Evolutionary conservation across 169 alveolate genomes (phyloP), one percentile per base, ranked within the genome.

Genomic region (Eimeria necatrix): DNA sequence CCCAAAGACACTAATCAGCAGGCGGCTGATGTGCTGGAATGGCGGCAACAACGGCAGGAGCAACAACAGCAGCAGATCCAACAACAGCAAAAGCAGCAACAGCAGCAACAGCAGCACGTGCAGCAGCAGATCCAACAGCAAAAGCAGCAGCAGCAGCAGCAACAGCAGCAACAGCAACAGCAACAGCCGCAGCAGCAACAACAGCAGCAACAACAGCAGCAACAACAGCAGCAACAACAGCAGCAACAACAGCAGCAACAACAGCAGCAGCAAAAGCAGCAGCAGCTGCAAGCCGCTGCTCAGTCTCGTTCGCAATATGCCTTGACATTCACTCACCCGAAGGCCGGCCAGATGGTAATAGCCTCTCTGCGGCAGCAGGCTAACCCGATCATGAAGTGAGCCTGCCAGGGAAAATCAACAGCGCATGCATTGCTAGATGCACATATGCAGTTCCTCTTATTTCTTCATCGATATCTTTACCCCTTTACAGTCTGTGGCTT

Each of bases 341-440:
- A 81, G 59, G 90, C 90, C 6, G 59, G 90, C 18, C 22, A 32
- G 18, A 81, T 81, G 90, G 74, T 95, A 76, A 49, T 95, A 20
- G 97, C 97, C 20, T 93, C 96, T 20, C 59, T 70, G 74, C 91
- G 97, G 41, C 97, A 95, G 51, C 93, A 93, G 86, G 97, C 95
- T 7, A 95, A 95, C 80, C 95, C 97, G 14, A 61, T 95, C 41
- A 53, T 95, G 18, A 56, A 80, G 61, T 60, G 76, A 59, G 92
- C 84, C 32, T 71, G 18, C 52, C 73, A 61, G n/a, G 64, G 51
- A 32, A 24, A 81, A 91, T 16, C 41, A 32, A 32, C 41, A 32
- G 2, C 41, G 41, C 41, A 32, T 32, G 41, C 41, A 32, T 32
- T 32, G 41, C 41, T 0, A 32, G 41, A 32, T 32, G 41, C 41